These are phyloP conservation scores for Rutstroemia sp. DNA, from an alignment of 2,329 filamentous ascomycete genomes.

Conservation along the genomic window DNA sequence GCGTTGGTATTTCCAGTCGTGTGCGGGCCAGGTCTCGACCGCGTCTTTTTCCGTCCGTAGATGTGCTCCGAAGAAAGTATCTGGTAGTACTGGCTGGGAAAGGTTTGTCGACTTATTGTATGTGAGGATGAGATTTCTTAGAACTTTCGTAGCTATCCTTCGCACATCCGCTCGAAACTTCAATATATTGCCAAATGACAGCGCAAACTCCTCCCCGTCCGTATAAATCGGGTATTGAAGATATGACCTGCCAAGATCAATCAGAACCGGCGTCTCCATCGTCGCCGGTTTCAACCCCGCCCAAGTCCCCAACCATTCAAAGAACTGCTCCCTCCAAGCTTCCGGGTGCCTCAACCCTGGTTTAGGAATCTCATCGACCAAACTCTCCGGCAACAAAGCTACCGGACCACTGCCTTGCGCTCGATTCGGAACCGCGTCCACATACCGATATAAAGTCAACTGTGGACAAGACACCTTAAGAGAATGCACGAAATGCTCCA, in stretches of 20 bases:
- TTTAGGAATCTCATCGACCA: neutral
- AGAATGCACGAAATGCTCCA: conserved; percentile 18
- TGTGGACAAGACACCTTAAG: conserved; percentile 19
- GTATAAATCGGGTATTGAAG: conserved; percentile 20
- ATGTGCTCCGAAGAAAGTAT: conserved; percentile 20
- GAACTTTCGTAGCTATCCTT: conserved; percentile 17
- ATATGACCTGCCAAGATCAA: conserved; percentile 19
- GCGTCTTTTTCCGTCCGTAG: conserved; percentile 24
- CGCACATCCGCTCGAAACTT: conserved; percentile 19
- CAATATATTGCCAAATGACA: conserved; percentile 20
- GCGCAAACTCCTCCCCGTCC: conserved; percentile 16
- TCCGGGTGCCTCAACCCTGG: neutral
- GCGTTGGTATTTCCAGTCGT: conserved; percentile 13
- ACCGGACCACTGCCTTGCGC: neutral
- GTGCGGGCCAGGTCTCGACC: conserved; percentile 12
- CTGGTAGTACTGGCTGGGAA: conserved; percentile 5
- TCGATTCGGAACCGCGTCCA: conserved; percentile 1
- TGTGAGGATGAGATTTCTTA: conserved; percentile 11
- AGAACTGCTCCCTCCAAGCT: neutral
- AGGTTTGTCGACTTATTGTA: conserved; percentile 9
- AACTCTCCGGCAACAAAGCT: neutral
- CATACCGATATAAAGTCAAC: conserved; percentile 14
- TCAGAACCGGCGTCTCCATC: conserved; percentile 8
- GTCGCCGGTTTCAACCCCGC: neutral
- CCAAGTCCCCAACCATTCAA: neutral